Evolutionary conservation across 2,329 filamentous ascomycete genomes (phyloP), one percentile per base, ranked within the genome.

Genomic region (Exophiala spinifera): DNA sequence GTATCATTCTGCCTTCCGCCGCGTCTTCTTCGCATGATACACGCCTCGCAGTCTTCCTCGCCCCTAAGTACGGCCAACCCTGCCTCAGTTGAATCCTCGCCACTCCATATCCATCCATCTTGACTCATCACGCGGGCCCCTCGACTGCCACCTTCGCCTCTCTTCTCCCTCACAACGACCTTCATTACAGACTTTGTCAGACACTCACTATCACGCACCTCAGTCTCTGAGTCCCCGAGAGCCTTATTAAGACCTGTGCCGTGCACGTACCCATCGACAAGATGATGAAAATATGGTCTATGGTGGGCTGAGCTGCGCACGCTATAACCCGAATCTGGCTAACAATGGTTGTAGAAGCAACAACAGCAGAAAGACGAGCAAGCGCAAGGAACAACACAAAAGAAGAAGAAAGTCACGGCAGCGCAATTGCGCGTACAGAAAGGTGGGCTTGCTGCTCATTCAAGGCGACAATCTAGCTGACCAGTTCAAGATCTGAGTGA

Each of bases 201-300:
- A 31, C 28, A 31, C 28, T 31, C 28, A 10, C 28, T 6, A 45
- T 31, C 5, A 20, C 31, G 17, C 36, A 15, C 10, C 20, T 19
- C 21, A 14, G 19, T 19, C 19, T 37, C 14, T 28, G 34, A 19
- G 23, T 14, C 34, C 25, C 28, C 34, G 47, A 28, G 36, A n/a
- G 23, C 39, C 39, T 53, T 51, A 48, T 51, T 10, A 10, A 31
- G 28, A 31, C 28, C 28, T 31, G 6, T 31, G 28, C 28, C 28
- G 8, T 11, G 3, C 6, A 8, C 36, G 31, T 19, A 28, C 14
- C 42, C 19, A 56, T 59, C 61, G 66, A 63, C 76, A 91, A 78
- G 69, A 97, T 97, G 94, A 82, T 96, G 80, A 97, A 97, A 79
- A 96, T 97, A 79, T 97, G 92, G 94, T 95, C 91, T 67, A 96